Conservation (phyloP, 257 asterid genomes). For the Fraxinus cuspidata region DNA sequence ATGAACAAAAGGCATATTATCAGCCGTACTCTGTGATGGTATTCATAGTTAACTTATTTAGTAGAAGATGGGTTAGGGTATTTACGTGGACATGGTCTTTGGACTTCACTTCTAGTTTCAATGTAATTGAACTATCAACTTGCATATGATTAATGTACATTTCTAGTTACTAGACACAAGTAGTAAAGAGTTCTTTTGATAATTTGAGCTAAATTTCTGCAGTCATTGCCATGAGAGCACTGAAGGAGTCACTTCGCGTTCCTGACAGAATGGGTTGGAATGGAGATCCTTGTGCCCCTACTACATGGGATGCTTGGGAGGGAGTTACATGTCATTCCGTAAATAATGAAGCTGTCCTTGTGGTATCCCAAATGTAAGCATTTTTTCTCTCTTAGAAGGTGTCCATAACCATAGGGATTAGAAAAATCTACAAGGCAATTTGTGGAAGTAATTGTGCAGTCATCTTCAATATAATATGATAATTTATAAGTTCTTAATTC, state of each 20-base stretch:
- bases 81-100: too few relatives aligned
- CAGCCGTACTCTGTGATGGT: background rate
- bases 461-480: background rate
- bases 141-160: too few relatives aligned
- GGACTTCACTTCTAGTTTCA: too few relatives aligned
- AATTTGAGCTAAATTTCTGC: slow-evolving; percentile 37
- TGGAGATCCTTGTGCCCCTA: slow-evolving; percentile 99
- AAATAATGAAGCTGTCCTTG: slow-evolving; percentile 62
- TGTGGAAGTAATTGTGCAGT: background rate
- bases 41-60: too few relatives aligned
- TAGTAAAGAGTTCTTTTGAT: background rate
- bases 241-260: slow-evolving; percentile 81
- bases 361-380: slow-evolving; percentile 83
- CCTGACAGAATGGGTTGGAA: slow-evolving; percentile 99
- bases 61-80: too few relatives aligned
- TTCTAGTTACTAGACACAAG: background rate
- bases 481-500: slow-evolving; percentile 3
- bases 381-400: slow-evolving; percentile 15
- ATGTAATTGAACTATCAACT: too few relatives aligned
- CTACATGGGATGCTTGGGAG: slow-evolving; percentile 99
- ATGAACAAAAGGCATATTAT: background rate
- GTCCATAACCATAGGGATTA: background rate
- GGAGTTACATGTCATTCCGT: slow-evolving; percentile 82
- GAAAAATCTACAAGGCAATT: background rate
- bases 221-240: slow-evolving; percentile 86